phyloP scores from a whole-genome alignment of 2,329 filamentous ascomycete species.

The Scedosporium apiospermum region DNA sequence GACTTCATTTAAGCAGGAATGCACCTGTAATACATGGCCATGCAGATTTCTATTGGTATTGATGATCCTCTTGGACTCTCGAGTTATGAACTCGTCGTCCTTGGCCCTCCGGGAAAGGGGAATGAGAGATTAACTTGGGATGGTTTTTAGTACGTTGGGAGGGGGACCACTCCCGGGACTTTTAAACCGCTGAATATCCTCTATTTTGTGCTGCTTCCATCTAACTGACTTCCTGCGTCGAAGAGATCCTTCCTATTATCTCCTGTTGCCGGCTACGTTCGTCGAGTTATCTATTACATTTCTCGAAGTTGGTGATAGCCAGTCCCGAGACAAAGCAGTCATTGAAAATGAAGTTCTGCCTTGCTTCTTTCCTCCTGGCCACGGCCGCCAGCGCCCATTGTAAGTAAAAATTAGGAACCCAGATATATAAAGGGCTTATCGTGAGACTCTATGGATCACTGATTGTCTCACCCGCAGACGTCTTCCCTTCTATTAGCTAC shows the following conservation, averaged over 20 bases:
- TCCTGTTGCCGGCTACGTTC: neutral
- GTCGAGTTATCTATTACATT: neutral
- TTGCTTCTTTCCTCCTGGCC: neutral
- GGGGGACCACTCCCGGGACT: neutral
- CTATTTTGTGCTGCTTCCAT: neutral
- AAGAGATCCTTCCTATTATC: neutral
- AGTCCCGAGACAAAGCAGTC: neutral
- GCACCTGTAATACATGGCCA: neutral
- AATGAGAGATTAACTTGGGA: neutral
- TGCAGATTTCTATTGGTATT: neutral
- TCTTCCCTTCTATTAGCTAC: constrained; percentile 29
- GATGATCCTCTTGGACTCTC: neutral
- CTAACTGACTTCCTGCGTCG: neutral
- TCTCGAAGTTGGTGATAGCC: neutral
- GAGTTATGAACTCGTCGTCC: neutral
- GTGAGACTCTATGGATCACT: neutral
- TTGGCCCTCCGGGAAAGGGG: neutral
- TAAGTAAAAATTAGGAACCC: constrained; percentile 13
- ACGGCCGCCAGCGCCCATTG: constrained; percentile 25
- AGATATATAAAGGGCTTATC: neutral
- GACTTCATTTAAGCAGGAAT: neutral
- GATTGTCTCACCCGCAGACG: constrained; percentile 20
- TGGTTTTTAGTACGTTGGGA: neutral
- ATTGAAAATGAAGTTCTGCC: neutral
- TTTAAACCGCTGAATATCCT: neutral